Evolutionary conservation across 108 stramenopile genomes (phyloP).

Genomic region (Cyclotella baltica): DNA sequence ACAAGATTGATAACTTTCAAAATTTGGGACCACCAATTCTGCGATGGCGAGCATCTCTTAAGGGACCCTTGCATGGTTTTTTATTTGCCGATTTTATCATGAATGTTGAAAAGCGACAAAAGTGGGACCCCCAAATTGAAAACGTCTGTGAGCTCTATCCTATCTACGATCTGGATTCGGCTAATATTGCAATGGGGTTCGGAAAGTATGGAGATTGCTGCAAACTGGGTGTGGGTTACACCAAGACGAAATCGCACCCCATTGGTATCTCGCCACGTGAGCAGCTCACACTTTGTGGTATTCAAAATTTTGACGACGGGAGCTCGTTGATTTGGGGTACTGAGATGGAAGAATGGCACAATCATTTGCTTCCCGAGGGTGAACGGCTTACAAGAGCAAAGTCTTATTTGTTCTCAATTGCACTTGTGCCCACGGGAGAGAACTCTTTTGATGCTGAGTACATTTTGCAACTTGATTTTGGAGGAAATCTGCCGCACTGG

Average conservation of each 20-base stretch:
- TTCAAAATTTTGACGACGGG: conserved; percentile 68
- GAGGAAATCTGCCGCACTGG: conserved; percentile 74
- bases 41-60: conserved; percentile 62
- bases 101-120: conserved; percentile 59
- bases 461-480: conserved; percentile 75
- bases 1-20: conserved; percentile 77
- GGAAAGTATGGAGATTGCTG: conserved; percentile 68
- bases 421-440: conserved; percentile 65
- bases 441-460: conserved; percentile 80
- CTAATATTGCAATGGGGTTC: conserved; percentile 77
- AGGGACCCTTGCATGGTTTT: conserved; percentile 67
- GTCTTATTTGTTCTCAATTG: conserved; percentile 68
- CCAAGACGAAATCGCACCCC: conserved; percentile 59
- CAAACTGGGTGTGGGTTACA: conserved; percentile 71
- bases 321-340: conserved; percentile 78
- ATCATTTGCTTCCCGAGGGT: conserved; percentile 66
- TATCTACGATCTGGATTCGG: conserved; percentile 68
- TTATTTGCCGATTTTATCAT: conserved; percentile 74
- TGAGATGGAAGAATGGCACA: conserved; percentile 75
- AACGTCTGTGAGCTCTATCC: conserved; percentile 68
- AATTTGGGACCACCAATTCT: conserved; percentile 63
- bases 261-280: conserved; percentile 66
- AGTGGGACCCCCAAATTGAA: conserved; percentile 73
- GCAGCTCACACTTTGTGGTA: conserved; percentile 78
- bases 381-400: conserved; percentile 66